Evolutionary conservation across 192 early-diverging fungal genomes (phyloP).

Genomic region (Geosiphon pyriformis): DNA sequence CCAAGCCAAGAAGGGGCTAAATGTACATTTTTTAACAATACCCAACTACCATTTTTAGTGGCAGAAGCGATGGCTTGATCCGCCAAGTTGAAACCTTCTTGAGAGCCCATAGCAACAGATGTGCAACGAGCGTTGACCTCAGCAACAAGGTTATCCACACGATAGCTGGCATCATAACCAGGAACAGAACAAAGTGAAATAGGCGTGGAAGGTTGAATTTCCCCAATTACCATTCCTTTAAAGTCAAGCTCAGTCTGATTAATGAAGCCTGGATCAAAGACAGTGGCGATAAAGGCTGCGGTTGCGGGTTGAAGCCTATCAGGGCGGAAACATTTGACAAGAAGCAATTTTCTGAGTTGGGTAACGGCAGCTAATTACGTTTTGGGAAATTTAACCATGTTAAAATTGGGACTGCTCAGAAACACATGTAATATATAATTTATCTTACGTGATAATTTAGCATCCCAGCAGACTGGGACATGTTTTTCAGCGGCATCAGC

Average conservation of each 20-base stretch:
- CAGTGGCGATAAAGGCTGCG: slow-evolving; percentile 60
- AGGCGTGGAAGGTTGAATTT: slow-evolving; percentile 68
- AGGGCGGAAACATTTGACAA: slow-evolving; percentile 82
- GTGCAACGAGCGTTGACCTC: slow-evolving; percentile 54
- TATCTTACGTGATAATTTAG: slow-evolving; percentile 29
- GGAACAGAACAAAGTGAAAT: slow-evolving; percentile 88
- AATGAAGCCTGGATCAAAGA: slow-evolving; percentile 58
- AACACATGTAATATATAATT: not conserved
- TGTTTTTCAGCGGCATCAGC: slow-evolving; percentile 39
- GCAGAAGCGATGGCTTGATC: slow-evolving; percentile 85
- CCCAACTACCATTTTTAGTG: slow-evolving; percentile 84
- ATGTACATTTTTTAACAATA: slow-evolving; percentile 99
- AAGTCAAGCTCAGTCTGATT: slow-evolving; percentile 64
- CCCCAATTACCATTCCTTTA: slow-evolving; percentile 60
- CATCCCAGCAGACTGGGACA: slow-evolving; percentile 54
- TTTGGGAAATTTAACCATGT: not conserved
- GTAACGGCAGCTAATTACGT: slow-evolving; percentile 37
- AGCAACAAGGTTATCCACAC: slow-evolving; percentile 84
- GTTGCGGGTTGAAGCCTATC: slow-evolving; percentile 81
- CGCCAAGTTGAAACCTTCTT: slow-evolving; percentile 86
- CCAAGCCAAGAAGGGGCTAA: slow-evolving; percentile 88
- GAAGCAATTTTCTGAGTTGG: slow-evolving; percentile 71
- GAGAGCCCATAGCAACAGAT: slow-evolving; percentile 96
- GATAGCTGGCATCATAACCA: slow-evolving; percentile 94
- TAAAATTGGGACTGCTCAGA: not conserved